A percentile compares a stretch with the other conserved stretches of the same genome.
Conservation (phyloP, 257 asterid genomes). For the Fraxinus quadrangulata region DNA sequence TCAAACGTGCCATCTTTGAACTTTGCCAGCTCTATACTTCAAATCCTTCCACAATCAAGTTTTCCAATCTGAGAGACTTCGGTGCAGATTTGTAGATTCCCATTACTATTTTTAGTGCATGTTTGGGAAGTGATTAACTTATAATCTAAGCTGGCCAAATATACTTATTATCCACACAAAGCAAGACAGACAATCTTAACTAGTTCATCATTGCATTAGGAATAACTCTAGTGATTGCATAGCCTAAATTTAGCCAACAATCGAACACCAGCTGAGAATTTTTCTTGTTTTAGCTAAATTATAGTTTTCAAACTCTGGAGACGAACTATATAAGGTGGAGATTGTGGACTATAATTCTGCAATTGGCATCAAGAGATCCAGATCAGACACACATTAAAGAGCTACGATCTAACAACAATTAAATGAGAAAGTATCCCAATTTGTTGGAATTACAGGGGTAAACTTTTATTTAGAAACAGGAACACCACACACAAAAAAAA, state of each 20-base stretch:
- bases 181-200: background rate
- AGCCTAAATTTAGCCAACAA: no score
- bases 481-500: background rate
- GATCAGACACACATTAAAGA: background rate
- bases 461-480: background rate
- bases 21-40: constrained; percentile 74
- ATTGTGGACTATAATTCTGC: background rate
- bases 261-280: background rate
- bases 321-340: background rate
- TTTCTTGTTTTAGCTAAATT: background rate
- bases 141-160: no score
- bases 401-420: background rate
- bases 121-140: no score
- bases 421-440: background rate
- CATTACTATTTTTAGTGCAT: no score
- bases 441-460: background rate
- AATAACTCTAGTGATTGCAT: no score
- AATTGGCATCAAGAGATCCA: background rate
- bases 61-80: no score
- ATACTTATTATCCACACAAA: no score
- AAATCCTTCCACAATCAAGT: no score
- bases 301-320: background rate
- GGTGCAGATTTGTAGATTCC: no score
- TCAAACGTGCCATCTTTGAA: constrained; percentile 63
- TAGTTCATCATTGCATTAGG: background rate